phyloP scores from a whole-genome alignment of 768 basidiomycete genomes.

The Tephrocybe rancida region DNA sequence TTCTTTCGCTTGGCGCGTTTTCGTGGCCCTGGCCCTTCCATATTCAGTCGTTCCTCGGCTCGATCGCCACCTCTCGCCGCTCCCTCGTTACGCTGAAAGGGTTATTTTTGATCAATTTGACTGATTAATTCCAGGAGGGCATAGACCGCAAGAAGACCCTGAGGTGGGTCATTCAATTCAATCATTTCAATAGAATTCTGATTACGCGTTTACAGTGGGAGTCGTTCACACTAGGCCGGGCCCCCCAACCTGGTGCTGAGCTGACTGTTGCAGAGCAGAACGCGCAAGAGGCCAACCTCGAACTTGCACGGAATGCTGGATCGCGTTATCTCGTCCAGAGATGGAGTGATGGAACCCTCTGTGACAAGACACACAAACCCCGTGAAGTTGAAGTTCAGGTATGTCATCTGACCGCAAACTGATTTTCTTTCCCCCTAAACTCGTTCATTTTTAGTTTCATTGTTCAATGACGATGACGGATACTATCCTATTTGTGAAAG shows the following conservation, averaged over 20 bases:
- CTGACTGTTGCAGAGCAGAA: constrained; percentile 67
- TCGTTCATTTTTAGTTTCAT: constrained; percentile 66
- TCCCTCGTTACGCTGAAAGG: constrained; percentile 7
- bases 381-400: constrained; percentile 97
- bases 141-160: constrained; percentile 83
- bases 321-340: constrained; percentile 91
- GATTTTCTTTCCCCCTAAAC: constrained; percentile 1
- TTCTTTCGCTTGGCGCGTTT: constrained; percentile 11
- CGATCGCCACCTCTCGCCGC: constrained; percentile 6
- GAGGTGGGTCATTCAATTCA: constrained; percentile 52
- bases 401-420: constrained; percentile 9
- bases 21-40: constrained; percentile 7
- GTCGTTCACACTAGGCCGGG: constrained; percentile 76
- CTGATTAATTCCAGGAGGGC: constrained; percentile 50
- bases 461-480: constrained; percentile 95
- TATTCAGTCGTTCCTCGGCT: constrained; percentile 7
- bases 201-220: constrained; percentile 53
- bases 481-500: constrained; percentile 88
- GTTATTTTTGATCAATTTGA: constrained; percentile 14
- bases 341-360: constrained; percentile 89
- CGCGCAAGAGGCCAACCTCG: constrained; percentile 69
- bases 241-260: constrained; percentile 68
- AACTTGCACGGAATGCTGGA: constrained; percentile 75
- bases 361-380: constrained; percentile 87
- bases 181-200: constrained; percentile 23